These are phyloP conservation scores for Calonectria montana DNA, from an alignment of 2,329 filamentous ascomycete genomes.

Conservation along the genomic window DNA sequence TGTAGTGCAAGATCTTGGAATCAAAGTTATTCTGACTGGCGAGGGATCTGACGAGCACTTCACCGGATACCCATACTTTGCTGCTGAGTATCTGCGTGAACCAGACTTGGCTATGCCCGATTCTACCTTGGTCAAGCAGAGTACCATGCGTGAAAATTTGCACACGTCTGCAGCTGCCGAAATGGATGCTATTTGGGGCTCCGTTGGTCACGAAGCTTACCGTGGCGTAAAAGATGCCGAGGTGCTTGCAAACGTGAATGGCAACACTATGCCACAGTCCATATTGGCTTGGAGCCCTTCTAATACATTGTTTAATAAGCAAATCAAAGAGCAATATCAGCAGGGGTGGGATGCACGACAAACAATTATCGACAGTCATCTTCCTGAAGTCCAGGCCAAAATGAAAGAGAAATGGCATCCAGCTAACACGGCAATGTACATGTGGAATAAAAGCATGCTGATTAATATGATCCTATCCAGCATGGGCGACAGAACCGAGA, in stretches of 20 bases:
- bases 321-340: neutral
- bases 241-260: neutral
- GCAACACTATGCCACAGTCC: neutral
- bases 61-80: neutral
- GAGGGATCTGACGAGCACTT: constrained; percentile 9
- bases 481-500: neutral
- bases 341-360: neutral
- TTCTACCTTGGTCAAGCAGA: neutral
- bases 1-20: neutral
- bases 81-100: neutral
- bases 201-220: neutral
- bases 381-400: neutral
- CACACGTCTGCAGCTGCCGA: neutral
- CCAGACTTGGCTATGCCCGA: neutral
- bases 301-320: neutral
- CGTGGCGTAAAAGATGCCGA: no score
- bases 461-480: neutral
- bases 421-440: neutral
- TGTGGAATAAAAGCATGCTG: neutral
- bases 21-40: neutral
- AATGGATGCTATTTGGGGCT: neutral
- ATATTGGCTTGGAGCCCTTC: neutral
- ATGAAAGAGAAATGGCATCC: constrained; percentile 4
- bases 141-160: neutral
- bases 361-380: neutral